Evolutionary conservation across 2,329 filamentous ascomycete genomes (phyloP).

Genomic region (Aspergillus bombycis): DNA sequence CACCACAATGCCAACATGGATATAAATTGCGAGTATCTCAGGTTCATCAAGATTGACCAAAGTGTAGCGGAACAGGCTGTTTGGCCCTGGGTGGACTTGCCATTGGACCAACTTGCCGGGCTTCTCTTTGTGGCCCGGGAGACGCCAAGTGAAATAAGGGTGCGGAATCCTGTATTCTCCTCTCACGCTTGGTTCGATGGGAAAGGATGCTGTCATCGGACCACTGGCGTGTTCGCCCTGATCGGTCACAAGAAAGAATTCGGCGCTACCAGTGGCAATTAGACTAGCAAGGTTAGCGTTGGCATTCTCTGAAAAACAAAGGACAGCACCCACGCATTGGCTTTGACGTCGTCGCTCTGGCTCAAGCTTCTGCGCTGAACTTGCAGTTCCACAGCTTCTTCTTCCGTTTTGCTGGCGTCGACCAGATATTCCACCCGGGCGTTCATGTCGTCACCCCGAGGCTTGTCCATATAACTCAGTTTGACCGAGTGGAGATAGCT

Average conservation of each 20-base stretch:
- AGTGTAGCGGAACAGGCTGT: conserved; percentile 12
- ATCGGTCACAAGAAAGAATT: not conserved
- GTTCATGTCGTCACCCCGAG: conserved; percentile 6
- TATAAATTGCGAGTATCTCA: conserved; percentile 11
- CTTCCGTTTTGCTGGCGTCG: not conserved
- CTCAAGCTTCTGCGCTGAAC: conserved; percentile 7
- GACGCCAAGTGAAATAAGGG: conserved; percentile 14
- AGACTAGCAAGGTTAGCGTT: not conserved
- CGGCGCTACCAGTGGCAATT: not conserved
- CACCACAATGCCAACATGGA: conserved; percentile 10
- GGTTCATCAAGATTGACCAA: conserved; percentile 2
- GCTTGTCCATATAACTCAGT: conserved; percentile 8
- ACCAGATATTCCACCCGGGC: conserved; percentile 11
- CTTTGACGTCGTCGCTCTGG: not conserved
- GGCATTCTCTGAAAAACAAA: not conserved
- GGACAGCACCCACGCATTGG: conserved; percentile 2
- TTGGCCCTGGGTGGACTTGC: conserved; percentile 13
- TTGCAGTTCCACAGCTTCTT: not conserved
- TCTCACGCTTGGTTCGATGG: conserved; percentile 10
- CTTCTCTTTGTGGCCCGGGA: not conserved
- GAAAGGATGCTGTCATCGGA: conserved; percentile 9
- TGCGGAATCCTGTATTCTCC: conserved; percentile 11
- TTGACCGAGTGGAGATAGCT: conserved; percentile 11
- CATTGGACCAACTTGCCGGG: conserved; percentile 4
- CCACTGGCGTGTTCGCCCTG: not conserved